Conservation (phyloP, 2,329 filamentous ascomycete genomes). For the Trichoderma lentiforme region DNA sequence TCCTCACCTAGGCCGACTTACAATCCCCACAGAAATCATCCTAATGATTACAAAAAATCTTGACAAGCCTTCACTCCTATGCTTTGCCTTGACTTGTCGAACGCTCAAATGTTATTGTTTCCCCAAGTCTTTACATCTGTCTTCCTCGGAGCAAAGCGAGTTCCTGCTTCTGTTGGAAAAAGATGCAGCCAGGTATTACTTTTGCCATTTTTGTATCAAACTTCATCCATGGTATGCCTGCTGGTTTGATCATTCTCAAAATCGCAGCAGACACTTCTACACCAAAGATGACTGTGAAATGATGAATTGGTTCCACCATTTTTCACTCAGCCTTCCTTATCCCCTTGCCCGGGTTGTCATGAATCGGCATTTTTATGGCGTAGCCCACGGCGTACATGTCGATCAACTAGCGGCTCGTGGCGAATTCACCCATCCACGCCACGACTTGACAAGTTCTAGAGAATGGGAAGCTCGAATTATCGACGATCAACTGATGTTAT, state of each 20-base stretch:
- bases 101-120: background rate
- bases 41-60: conserved; percentile 15
- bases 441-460: background rate
- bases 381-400: conserved; percentile 4
- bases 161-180: conserved; percentile 19
- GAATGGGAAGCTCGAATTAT: conserved; percentile 19
- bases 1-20: background rate
- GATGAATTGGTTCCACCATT: background rate
- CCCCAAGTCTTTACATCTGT: background rate
- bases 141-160: background rate
- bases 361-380: conserved; percentile 22
- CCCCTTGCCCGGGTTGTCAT: conserved; percentile 17
- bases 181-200: conserved; percentile 10
- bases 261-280: background rate
- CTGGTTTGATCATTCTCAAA: background rate
- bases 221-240: conserved; percentile 18
- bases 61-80: conserved; percentile 11
- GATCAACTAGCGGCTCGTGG: background rate
- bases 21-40: conserved; percentile 20
- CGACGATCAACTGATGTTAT: conserved; percentile 20
- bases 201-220: conserved; percentile 13
- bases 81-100: conserved; percentile 19
- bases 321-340: background rate
- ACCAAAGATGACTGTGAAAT: background rate
- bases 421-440: background rate